Evolutionary conservation across 164 flowering plant genomes (phyloP).

Genomic region (Magnolia kwangsiensis): DNA sequence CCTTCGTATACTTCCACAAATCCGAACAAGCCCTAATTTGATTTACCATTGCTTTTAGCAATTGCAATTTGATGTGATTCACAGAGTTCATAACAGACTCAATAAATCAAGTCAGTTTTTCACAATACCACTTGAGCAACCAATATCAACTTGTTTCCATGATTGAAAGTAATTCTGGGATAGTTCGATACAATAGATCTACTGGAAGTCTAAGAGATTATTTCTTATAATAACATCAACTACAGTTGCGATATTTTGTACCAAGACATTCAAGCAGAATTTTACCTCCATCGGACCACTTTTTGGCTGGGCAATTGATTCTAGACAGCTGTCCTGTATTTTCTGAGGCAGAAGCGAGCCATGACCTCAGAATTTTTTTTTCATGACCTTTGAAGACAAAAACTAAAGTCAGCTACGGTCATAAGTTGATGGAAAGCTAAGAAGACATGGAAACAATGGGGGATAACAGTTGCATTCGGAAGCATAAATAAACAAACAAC

Average conservation of each 20-base stretch:
- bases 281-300: constrained; percentile 34
- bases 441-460: neutral
- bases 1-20: no score
- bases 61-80: neutral
- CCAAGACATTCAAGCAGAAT: neutral
- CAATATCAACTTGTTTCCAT: neutral
- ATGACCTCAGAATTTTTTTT: constrained; percentile 51
- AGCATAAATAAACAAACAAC: neutral
- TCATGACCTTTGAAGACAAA: constrained; percentile 37
- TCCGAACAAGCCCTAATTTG: no score
- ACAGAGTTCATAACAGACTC: neutral
- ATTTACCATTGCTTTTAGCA: neutral
- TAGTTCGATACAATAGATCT: neutral
- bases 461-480: neutral
- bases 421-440: neutral
- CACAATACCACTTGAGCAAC: neutral
- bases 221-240: neutral
- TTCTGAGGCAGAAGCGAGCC: constrained; percentile 57
- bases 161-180: neutral
- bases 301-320: constrained; percentile 12
- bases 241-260: neutral
- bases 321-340: constrained; percentile 17
- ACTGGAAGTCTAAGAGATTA: neutral
- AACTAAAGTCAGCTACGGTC: constrained; percentile 3
- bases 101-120: neutral